These are phyloP conservation scores for Dendrostoma leiphaemia DNA, from an alignment of 2,329 filamentous ascomycete species.

Conservation along the genomic window DNA sequence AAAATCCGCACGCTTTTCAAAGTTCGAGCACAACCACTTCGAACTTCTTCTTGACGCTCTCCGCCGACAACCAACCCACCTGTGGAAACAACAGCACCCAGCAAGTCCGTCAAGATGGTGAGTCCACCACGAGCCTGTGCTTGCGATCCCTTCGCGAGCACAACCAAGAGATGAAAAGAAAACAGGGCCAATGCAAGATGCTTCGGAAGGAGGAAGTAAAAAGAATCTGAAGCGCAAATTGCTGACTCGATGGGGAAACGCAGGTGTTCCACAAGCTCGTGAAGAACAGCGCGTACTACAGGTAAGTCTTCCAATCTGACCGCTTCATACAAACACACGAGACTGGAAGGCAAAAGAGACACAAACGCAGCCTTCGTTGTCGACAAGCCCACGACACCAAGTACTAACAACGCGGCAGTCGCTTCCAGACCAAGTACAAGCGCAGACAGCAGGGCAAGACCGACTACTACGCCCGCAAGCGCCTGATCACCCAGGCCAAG, in stretches of 20 bases:
- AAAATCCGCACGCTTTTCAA: background rate
- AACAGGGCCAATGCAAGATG: conserved; percentile 89
- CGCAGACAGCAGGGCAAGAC: conserved; percentile 95
- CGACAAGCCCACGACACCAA: background rate
- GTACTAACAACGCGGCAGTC: conserved; percentile 50
- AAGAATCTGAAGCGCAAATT: conserved; percentile 95
- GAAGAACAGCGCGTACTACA: conserved; percentile 99
- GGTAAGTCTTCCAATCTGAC: conserved; percentile 58
- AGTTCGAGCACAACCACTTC: conserved; percentile 7
- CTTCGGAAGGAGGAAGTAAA: conserved; percentile 71
- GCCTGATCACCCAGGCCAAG: conserved; percentile 99
- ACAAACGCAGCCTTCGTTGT: background rate
- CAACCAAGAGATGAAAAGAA: conserved; percentile 16
- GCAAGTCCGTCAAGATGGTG: conserved; percentile 66
- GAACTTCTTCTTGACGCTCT: conserved; percentile 28
- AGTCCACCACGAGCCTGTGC: conserved; percentile 43
- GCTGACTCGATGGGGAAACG: conserved; percentile 80
- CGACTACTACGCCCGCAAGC: conserved; percentile 99
- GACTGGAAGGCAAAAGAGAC: background rate
- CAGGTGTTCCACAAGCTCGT: conserved; percentile 91
- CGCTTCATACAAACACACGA: background rate
- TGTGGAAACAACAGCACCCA: conserved; percentile 36
- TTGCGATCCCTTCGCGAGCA: conserved; percentile 5
- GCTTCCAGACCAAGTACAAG: conserved; percentile 99
- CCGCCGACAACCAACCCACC: conserved; percentile 32